Evolutionary conservation across 768 basidiomycete species (phyloP).

Genomic region (Cystobasidiopsis lactophilus): DNA sequence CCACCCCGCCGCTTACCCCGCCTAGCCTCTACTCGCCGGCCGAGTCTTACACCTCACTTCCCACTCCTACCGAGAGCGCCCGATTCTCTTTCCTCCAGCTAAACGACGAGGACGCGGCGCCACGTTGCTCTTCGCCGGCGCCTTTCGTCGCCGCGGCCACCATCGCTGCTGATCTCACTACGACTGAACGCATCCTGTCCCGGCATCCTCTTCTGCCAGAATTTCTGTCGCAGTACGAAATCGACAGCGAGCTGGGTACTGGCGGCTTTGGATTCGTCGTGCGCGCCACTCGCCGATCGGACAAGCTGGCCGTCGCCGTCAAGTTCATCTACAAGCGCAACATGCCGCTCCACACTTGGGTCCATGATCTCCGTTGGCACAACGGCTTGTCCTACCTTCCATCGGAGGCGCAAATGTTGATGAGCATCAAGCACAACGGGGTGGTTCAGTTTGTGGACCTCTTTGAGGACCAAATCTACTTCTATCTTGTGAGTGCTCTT

Average conservation of each 20-base stretch:
- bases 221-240: constrained; percentile 21
- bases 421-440: constrained; percentile 45
- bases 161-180: background rate
- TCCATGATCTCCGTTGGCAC: constrained; percentile 11
- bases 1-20: too few species aligned
- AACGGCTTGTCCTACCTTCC: constrained; percentile 31
- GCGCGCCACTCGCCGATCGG: constrained; percentile 44
- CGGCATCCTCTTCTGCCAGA: constrained; percentile 15
- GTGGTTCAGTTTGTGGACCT: constrained; percentile 65
- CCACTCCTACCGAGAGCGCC: too few species aligned
- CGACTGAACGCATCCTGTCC: background rate
- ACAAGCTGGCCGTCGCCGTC: constrained; percentile 57
- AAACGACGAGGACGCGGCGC: too few species aligned
- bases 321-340: constrained; percentile 78
- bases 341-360: constrained; percentile 9
- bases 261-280: constrained; percentile 94
- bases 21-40: too few species aligned
- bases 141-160: too few species aligned
- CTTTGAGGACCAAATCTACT: constrained; percentile 62
- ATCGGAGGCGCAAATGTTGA: constrained; percentile 57
- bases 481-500: constrained; percentile 48
- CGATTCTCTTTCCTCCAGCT: too few species aligned
- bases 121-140: too few species aligned
- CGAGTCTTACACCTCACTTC: too few species aligned
- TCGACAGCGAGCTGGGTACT: constrained; percentile 38